Percentiles rank a stretch among this genome's conserved stretches.
Evolutionary conservation across 176 grass and related monocot species (phyloP).

Genomic region (Aegilops longissima): DNA sequence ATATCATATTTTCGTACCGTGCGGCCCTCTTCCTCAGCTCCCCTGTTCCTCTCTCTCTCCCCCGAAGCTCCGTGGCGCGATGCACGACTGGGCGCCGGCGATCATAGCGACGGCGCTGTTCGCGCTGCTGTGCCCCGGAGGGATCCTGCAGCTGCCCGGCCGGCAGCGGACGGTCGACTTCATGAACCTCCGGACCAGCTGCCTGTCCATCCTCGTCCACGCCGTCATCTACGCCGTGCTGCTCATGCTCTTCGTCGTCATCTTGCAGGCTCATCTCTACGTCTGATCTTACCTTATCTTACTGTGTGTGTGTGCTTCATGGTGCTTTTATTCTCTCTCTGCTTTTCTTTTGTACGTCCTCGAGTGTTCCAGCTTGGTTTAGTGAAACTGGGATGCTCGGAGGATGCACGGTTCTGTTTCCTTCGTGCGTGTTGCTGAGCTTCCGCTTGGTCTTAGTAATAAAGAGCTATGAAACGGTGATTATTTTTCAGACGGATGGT

Average conservation of each 20-base stretch:
- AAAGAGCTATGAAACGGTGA: not conserved
- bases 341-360: not conserved
- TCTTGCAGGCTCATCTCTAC: slow-evolving; percentile 68
- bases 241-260: slow-evolving; percentile 68
- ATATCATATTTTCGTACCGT: not conserved
- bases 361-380: not conserved
- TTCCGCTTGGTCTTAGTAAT: not conserved
- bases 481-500: not conserved
- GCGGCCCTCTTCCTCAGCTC: not conserved
- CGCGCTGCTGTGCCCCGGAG: slow-evolving; percentile 75
- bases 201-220: slow-evolving; percentile 72
- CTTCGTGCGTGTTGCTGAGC: not conserved
- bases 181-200: slow-evolving; percentile 80
- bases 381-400: not conserved
- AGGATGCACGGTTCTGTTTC: not conserved
- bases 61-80: not conserved
- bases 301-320: not conserved
- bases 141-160: slow-evolving; percentile 81
- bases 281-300: slow-evolving; percentile 17
- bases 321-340: not conserved
- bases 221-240: slow-evolving; percentile 59
- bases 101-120: slow-evolving; percentile 89
- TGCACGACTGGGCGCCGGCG: slow-evolving; percentile 83
- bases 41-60: not conserved
- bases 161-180: slow-evolving; percentile 72